Evolutionary conservation across 225 moss, liverwort and hornwort genomes (phyloP).

Genomic region (Polytrichum commune): DNA sequence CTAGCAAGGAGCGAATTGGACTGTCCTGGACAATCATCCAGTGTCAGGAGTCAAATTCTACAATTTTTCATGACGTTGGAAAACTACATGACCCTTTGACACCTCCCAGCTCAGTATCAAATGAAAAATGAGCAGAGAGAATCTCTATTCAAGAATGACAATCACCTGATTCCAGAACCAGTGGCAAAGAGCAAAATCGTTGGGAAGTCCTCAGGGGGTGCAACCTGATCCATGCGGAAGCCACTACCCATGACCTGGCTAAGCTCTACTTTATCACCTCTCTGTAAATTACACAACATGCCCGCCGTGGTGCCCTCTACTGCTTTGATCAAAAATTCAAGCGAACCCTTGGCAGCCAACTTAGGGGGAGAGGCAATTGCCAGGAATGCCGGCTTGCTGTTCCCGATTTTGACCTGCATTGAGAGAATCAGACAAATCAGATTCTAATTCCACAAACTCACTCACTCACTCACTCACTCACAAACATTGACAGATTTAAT

Average conservation of each 20-base stretch:
- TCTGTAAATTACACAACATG: conserved; percentile 63
- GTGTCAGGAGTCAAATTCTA: conserved; percentile 19
- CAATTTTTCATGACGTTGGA: background rate
- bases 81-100: background rate
- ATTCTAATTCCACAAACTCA: background rate
- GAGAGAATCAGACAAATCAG: background rate
- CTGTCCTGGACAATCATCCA: conserved; percentile 42
- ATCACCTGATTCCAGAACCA: conserved; percentile 94
- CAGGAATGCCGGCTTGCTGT: conserved; percentile 82
- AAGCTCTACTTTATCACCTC: conserved; percentile 86
- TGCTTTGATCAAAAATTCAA: conserved; percentile 88
- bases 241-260: conserved; percentile 95
- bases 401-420: conserved; percentile 72
- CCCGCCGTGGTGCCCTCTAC: conserved; percentile 85
- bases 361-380: conserved; percentile 90
- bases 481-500: background rate
- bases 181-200: conserved; percentile 91
- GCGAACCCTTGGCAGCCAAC: conserved; percentile 56
- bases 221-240: conserved; percentile 66
- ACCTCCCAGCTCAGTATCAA: too few species aligned
- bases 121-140: too few species aligned
- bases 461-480: too few species aligned
- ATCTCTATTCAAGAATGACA: background rate
- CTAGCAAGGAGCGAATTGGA: conserved; percentile 82
- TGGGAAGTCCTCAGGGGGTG: conserved; percentile 58